Evolutionary conservation across 2,329 filamentous ascomycete genomes (phyloP), one percentile per base, ranked within the genome.

Genomic region (Fusarium duplospermum): DNA sequence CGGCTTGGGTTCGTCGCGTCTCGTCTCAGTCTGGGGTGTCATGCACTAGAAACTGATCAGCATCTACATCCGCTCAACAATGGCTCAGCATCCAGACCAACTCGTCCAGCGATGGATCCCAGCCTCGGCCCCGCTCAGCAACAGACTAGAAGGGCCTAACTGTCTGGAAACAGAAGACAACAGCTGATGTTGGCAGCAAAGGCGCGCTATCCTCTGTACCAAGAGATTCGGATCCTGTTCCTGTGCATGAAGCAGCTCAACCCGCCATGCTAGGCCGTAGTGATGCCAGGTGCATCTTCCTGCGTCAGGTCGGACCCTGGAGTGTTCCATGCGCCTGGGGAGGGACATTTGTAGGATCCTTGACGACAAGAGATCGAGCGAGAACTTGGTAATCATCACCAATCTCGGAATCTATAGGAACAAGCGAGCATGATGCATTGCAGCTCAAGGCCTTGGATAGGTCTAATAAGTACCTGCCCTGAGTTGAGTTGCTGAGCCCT

Each of bases 131-230:
- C 64, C 68, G 71, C 70, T 62, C 58, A 35, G 60, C 42, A 50
- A 70, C 52, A 45, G 59, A 59, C 65, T 66, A 71, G 65, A 69
- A 69, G 66, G 62, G 47, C 38, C 58, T 64, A 73, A 60, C 60
- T 60, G 64, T 60, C 70, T 70, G 62, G 66, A 70, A 70, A 60
- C 59, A 73, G 68, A 61, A 31, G 64, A 69, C 54, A 75, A 69
- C 71, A 73, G 73, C 73, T 69, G 71, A 76, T 77, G 56, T 58
- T 73, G 47, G 62, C 58, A 56, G 63, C 27, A 29, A 69, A 60
- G 67, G 56, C 59, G 60, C 62, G 57, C 60, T 76, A 70, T 67
- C 62, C 36, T 57, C 47, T 56, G 65, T 69, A 60, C 60, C 42
- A 59, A 50, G 50, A 58, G 35, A 60, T 58, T 64, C 64, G 61